Evolutionary conservation across 345 rosid species (phyloP).

Genomic region (Gossypium mustelinum): DNA sequence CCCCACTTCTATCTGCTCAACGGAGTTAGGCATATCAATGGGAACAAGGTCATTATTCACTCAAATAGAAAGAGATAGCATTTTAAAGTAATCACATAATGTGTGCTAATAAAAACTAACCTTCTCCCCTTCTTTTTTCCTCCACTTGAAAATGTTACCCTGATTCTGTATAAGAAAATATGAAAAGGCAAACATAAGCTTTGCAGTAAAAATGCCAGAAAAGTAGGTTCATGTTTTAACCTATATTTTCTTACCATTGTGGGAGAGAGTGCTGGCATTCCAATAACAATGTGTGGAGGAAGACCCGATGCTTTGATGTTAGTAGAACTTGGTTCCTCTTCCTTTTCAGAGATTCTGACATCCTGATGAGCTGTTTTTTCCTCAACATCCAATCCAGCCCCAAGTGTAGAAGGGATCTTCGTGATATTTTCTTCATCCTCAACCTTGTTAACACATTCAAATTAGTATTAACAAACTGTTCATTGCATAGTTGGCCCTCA

Average conservation of each 20-base stretch:
- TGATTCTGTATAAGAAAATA: slow-evolving; percentile 56
- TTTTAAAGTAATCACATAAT: slow-evolving; percentile 2
- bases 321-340: slow-evolving; percentile 39
- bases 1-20: slow-evolving; percentile 89
- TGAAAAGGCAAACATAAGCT: slow-evolving; percentile 21
- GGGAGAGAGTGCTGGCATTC: slow-evolving; percentile 97
- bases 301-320: slow-evolving; percentile 44
- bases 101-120: slow-evolving; percentile 35
- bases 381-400: slow-evolving; percentile 45
- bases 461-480: slow-evolving; percentile 17
- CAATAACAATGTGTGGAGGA: slow-evolving; percentile 82
- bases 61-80: slow-evolving; percentile 5
- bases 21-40: slow-evolving; percentile 19
- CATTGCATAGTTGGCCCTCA: background rate
- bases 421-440: slow-evolving; percentile 78
- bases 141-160: slow-evolving; percentile 86
- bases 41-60: slow-evolving; percentile 4
- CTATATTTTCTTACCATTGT: slow-evolving; percentile 65
- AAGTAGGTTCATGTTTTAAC: slow-evolving; percentile 18
- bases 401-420: slow-evolving; percentile 47
- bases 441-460: slow-evolving; percentile 53
- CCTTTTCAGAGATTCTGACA: slow-evolving; percentile 31
- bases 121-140: slow-evolving; percentile 96
- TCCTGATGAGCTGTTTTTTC: slow-evolving; percentile 39
- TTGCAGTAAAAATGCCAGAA: slow-evolving; percentile 15